Evolutionary conservation across 352 stramenopile species (phyloP), one percentile per base, ranked within the genome.

Genomic region (Phytophthora pisi): DNA sequence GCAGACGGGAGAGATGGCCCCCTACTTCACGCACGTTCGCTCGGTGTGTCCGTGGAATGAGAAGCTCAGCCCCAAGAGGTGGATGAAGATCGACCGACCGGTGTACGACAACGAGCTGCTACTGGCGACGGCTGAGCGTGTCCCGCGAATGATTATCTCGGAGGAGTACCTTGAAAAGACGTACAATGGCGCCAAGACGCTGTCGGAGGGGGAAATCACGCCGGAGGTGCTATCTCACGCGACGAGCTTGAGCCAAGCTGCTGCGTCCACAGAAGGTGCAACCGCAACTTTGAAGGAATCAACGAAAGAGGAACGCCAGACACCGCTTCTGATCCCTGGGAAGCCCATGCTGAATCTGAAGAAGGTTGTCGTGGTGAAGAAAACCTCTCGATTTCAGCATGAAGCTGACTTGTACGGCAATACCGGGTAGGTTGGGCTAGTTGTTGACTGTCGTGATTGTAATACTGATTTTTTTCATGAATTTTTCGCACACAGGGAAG

Each of bases 71-170:
- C 88, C 86, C 2, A 95, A 95, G 60, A 88, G 86, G 54, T 96
- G 86, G 88, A 94, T 86, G 64, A 94, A 95, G 75, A 96, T 96
- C 38, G 78, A 91, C 49, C 81, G 89, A n/a, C 88, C 88, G 0
- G 88, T 95, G 51, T 96, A 96, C 57, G 88, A 96, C 64, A 96
- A 95, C 66, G 84, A 95, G 68, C 84, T 92, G 82, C 74, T 96
- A 34, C 70, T 96, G 10, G 89, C 88, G 8, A 91, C 90, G 26
- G 88, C 89, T 2, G 88, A 95, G 60, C 84, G 89, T 30, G 83
- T 96, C 47, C 88, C 88, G 7, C 76, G 89, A 15, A 95, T 95
- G 86, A 96, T 96, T 52, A 88, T 95, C 36, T 96, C 88, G 42
- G 86, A 96, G 49, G 87, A 96, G 40, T 96, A 96, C 58, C 82